phyloP scores from a whole-genome alignment of 2,329 filamentous ascomycete species.

The Cytospora paraplurivora region DNA sequence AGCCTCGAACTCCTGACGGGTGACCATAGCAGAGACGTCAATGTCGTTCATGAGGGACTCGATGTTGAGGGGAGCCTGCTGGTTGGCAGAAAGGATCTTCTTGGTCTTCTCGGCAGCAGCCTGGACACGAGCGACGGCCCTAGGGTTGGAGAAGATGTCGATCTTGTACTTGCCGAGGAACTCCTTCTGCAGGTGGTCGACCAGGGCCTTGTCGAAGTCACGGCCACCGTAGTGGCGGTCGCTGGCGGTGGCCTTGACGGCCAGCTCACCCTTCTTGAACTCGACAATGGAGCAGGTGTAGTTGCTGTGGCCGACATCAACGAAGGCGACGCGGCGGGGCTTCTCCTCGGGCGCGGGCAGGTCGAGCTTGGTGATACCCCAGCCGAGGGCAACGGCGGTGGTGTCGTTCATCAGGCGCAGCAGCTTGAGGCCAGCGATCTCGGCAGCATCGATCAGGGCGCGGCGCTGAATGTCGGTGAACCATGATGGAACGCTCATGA shows the following conservation, averaged over 20 bases:
- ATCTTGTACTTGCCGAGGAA: constrained; percentile 99
- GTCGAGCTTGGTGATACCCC: constrained; percentile 97
- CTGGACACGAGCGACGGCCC: constrained; percentile 83
- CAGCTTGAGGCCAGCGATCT: constrained; percentile 90
- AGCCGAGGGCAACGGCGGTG: constrained; percentile 92
- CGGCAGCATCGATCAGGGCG: constrained; percentile 84
- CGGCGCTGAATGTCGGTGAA: constrained; percentile 95
- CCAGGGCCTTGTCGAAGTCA: constrained; percentile 92
- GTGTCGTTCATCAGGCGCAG: constrained; percentile 97
- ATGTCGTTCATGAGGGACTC: constrained; percentile 99
- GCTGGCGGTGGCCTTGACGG: constrained; percentile 88
- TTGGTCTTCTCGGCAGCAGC: constrained; percentile 95
- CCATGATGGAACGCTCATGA: constrained; percentile 94
- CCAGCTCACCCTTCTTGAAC: constrained; percentile 94
- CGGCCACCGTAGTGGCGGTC: constrained; percentile 97
- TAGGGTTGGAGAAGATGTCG: constrained; percentile 86
- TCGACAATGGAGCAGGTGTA: constrained; percentile 94
- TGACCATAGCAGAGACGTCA: constrained; percentile 86
- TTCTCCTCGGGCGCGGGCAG: constrained; percentile 87
- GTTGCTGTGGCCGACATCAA: constrained; percentile 96
- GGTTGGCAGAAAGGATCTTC: constrained; percentile 97
- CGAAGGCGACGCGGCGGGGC: constrained; percentile 84
- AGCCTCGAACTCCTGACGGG: constrained; percentile 90
- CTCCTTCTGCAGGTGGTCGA: constrained; percentile 92
- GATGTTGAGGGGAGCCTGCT: constrained; percentile 89